Conservation (phyloP, 73 alveolate genomes). For the Tetrahymena elliotti region DNA sequence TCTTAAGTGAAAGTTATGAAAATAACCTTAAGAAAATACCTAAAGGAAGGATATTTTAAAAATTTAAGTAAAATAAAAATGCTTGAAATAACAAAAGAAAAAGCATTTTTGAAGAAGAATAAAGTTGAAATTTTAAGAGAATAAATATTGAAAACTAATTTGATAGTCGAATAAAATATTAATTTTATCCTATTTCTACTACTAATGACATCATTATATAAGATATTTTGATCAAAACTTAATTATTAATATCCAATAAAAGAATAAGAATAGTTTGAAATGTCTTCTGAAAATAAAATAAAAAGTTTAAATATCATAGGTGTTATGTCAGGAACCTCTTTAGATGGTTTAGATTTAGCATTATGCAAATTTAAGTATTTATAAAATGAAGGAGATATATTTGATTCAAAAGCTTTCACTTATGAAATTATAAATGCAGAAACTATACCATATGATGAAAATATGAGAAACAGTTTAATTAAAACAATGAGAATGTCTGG, state of each 20-base stretch:
- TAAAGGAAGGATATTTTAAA: background rate
- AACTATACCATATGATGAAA: background rate
- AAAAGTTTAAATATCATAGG: background rate
- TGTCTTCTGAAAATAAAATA: background rate
- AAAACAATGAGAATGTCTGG: background rate
- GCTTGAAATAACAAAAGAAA: background rate
- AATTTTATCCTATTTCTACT: background rate
- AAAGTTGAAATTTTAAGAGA: background rate
- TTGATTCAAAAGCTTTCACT: background rate
- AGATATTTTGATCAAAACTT: background rate
- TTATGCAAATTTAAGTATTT: background rate
- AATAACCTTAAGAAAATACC: background rate
- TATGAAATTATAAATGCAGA: background rate
- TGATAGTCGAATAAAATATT: background rate
- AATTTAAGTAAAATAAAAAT: background rate
- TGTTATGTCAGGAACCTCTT: conserved; percentile 4
- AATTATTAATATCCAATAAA: no score
- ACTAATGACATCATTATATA: background rate
- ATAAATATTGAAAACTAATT: no score
- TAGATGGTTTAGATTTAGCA: conserved; percentile 12
- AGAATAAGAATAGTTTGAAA: no score
- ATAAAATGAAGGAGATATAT: background rate
- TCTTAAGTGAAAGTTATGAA: background rate
- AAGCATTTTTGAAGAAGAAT: no score
- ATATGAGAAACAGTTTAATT: background rate